Evolutionary conservation across 495 filamentous ascomycete genomes (phyloP), one percentile per base, ranked within the genome.

Genomic region (Neurospora sublineolata): DNA sequence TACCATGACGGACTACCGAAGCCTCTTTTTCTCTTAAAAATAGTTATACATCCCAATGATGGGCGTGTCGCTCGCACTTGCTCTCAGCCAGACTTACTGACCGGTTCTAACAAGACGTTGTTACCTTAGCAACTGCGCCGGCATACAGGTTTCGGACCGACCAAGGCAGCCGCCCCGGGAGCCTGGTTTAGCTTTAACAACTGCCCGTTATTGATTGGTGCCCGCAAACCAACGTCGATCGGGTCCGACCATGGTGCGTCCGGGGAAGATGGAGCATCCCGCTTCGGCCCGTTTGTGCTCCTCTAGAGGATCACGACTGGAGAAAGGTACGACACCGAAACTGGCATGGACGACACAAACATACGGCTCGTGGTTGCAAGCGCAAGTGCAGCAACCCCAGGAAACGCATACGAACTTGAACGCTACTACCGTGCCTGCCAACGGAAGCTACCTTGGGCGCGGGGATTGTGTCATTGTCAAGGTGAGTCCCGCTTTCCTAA

Each of bases 171-270:
- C 27, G 52, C 52, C 27, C 52, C 52, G 52, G 52, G 52, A 9
- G 3, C 6, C 27, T 33, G 52, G 52, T 64, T 64, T 64, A 64
- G 52, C 52, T 33, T 33, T 33, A 18, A 64, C 44, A n/a, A 39
- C 38, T 33, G 5, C 20, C n/a, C 10, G 20, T 23, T 39, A 69
- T 41, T 70, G 73, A 74, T 74, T 74, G 73, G 73, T 74, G 73
- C 67, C 73, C 73, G 73, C 73, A 74, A 70, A 36, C 27, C 52
- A 64, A 64, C 52, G 52, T 64, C 52, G 52, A 64, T 64, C 52
- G 14, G 52, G 52, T 64, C 52, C 52, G 52, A 64, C 52, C 23
- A 64, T 64, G 52, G 18, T 64, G 52, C 52, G 52, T 64, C 52
- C 14, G 52, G 52, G 6, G 27, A 64, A 33, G 52, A 30, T 64